Evolutionary conservation across 768 basidiomycete species (phyloP).

Genomic region (Sporobolomyces roseus): DNA sequence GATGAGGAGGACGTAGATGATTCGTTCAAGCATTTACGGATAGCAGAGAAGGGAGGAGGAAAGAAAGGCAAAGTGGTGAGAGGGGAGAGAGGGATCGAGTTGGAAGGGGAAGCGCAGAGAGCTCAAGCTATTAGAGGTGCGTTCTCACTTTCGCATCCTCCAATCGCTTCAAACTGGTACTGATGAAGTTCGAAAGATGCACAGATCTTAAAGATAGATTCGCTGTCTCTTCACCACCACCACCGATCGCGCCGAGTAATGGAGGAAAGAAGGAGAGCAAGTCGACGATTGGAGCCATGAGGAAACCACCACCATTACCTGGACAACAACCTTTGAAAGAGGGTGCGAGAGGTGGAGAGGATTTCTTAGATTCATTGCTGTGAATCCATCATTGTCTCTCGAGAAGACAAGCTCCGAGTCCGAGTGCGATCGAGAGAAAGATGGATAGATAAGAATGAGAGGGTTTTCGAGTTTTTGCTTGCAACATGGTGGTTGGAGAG

Average conservation of each 20-base stretch:
- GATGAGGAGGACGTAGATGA: constrained; percentile 27
- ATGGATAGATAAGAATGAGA: too few species aligned
- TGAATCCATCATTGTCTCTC: too few species aligned
- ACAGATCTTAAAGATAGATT: constrained; percentile 35
- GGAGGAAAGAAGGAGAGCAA: too few species aligned
- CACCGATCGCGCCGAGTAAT: too few species aligned
- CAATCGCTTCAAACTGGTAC: not conserved
- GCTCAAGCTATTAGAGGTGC: constrained; percentile 30
- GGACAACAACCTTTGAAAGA: not conserved
- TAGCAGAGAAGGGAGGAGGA: not conserved
- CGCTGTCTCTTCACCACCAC: constrained; percentile 1
- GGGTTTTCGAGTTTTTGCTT: too few species aligned
- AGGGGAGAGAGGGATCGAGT: not conserved
- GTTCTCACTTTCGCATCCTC: not conserved
- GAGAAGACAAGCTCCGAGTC: too few species aligned
- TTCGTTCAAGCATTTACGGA: constrained; percentile 32
- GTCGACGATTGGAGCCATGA: too few species aligned
- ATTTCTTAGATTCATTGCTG: constrained; percentile 29
- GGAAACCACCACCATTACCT: constrained; percentile 5
- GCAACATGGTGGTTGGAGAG: too few species aligned
- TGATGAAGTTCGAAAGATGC: not conserved
- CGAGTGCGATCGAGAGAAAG: too few species aligned
- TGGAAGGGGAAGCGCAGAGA: constrained; percentile 29
- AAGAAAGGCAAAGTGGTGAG: not conserved
- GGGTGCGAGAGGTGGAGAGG: constrained; percentile 5